These are phyloP conservation scores for Leavenworthia alabamica DNA, from an alignment of 345 rosid species.

Conservation along the genomic window DNA sequence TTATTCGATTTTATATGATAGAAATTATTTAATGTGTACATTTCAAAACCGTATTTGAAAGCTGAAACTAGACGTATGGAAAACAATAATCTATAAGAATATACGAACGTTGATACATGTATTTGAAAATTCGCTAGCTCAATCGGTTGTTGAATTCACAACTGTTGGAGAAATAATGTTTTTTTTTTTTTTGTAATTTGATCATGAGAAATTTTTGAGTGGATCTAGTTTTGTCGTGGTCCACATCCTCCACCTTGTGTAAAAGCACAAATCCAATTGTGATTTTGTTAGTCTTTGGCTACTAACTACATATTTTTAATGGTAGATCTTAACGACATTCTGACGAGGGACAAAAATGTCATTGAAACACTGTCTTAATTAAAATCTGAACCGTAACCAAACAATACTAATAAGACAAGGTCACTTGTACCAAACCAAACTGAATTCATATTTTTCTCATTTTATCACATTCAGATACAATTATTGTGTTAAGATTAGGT, in stretches of 20 bases:
- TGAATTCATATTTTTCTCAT: not conserved
- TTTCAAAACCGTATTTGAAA: not conserved
- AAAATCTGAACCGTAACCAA: not conserved
- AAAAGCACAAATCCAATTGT: constrained; percentile 21
- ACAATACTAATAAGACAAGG: not conserved
- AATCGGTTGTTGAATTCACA: not conserved
- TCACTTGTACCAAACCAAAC: not conserved
- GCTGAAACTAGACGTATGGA: not conserved
- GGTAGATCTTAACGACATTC: not conserved
- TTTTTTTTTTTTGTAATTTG: not conserved
- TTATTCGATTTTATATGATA: not conserved
- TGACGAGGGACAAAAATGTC: not conserved
- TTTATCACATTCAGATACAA: not conserved
- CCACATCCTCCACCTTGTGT: not conserved
- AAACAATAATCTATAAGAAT: not conserved
- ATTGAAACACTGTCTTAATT: not conserved
- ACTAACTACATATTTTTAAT: not conserved
- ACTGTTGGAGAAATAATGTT: not conserved
- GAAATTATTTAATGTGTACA: not conserved
- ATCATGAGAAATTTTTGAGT: not conserved
- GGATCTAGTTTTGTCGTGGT: constrained; percentile 7
- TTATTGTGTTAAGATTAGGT: constrained; percentile 15
- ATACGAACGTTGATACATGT: not conserved
- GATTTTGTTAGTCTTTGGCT: constrained; percentile 7
- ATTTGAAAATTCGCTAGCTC: not conserved